These are phyloP conservation scores for Mycosphaerelloides madeirae DNA, from an alignment of 2,329 filamentous ascomycete genomes.

Conservation along the genomic window DNA sequence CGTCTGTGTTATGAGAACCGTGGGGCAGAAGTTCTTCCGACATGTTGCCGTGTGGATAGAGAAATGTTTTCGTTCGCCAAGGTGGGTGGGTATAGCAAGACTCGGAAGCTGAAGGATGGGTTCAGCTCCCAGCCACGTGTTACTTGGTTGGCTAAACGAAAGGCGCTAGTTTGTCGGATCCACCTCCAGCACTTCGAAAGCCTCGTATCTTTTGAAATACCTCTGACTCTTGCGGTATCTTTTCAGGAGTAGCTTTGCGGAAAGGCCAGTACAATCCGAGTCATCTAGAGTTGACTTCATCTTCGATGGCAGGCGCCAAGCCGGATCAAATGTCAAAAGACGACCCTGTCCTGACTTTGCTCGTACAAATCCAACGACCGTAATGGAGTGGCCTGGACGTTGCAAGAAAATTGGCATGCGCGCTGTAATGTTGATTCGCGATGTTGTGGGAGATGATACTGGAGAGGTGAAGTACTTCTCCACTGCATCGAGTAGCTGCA, in stretches of 20 bases:
- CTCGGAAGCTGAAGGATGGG: too few species aligned
- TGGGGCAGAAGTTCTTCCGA: slow-evolving; percentile 6
- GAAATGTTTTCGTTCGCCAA: too few species aligned
- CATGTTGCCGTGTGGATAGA: too few species aligned
- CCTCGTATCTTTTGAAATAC: slow-evolving; percentile 65
- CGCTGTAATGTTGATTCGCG: slow-evolving; percentile 61
- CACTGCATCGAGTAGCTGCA: slow-evolving; percentile 58
- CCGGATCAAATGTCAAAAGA: slow-evolving; percentile 82
- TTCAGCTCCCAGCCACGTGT: too few species aligned
- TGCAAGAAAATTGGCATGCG: slow-evolving; percentile 86
- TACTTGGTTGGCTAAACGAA: too few species aligned
- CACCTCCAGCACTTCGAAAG: slow-evolving; percentile 61
- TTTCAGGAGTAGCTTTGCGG: slow-evolving; percentile 43
- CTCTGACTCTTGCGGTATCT: slow-evolving; percentile 65
- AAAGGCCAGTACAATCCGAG: slow-evolving; percentile 39
- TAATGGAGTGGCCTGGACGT: slow-evolving; percentile 83
- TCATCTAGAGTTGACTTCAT: slow-evolving; percentile 47
- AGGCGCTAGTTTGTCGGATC: background rate
- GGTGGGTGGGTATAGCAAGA: too few species aligned
- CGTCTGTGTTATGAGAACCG: slow-evolving; percentile 7
- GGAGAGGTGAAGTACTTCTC: slow-evolving; percentile 63
- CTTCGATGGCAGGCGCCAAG: slow-evolving; percentile 63
- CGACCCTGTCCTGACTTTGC: slow-evolving; percentile 59
- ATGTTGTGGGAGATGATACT: slow-evolving; percentile 37
- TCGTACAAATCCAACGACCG: slow-evolving; percentile 78